phyloP scores from a whole-genome alignment of 441 rosid species.

The Dalechampia spathulata region DNA sequence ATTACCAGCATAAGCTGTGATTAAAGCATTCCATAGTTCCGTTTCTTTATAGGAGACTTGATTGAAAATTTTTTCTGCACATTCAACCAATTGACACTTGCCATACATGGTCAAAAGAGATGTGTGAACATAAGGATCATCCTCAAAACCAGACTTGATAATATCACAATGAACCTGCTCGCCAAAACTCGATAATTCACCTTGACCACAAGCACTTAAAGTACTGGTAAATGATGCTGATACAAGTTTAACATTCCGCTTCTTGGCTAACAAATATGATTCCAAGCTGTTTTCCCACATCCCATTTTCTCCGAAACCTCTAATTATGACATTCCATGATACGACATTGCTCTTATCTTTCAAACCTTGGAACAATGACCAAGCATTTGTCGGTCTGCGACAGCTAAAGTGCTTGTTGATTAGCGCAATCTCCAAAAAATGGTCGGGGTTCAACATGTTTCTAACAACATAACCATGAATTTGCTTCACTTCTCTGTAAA shows the following conservation, averaged over 20 bases:
- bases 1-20: slow-evolving; percentile 54
- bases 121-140: slow-evolving; percentile 48
- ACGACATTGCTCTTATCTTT: slow-evolving; percentile 52
- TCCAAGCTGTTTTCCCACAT: slow-evolving; percentile 53
- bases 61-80: slow-evolving; percentile 44
- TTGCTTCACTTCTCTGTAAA: slow-evolving; percentile 37
- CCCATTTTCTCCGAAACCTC: slow-evolving; percentile 46
- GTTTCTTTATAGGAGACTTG: slow-evolving; percentile 31
- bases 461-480: slow-evolving; percentile 57
- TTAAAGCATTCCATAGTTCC: slow-evolving; percentile 68
- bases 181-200: slow-evolving; percentile 37
- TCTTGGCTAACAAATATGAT: slow-evolving; percentile 43
- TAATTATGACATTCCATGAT: slow-evolving; percentile 76
- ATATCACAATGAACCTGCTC: slow-evolving; percentile 54
- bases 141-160: slow-evolving; percentile 49
- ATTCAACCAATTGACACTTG: slow-evolving; percentile 41
- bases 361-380: slow-evolving; percentile 35
- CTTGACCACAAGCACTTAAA: slow-evolving; percentile 45
- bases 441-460: slow-evolving; percentile 33
- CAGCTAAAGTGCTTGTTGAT: slow-evolving; percentile 44
- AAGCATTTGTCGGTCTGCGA: slow-evolving; percentile 34
- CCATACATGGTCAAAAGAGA: slow-evolving; percentile 66
- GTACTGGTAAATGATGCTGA: slow-evolving; percentile 46
- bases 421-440: slow-evolving; percentile 51
- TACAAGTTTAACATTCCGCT: slow-evolving; percentile 33